Conservation (phyloP, 140 eudicot species). For the Erigeron philadelphicus region DNA sequence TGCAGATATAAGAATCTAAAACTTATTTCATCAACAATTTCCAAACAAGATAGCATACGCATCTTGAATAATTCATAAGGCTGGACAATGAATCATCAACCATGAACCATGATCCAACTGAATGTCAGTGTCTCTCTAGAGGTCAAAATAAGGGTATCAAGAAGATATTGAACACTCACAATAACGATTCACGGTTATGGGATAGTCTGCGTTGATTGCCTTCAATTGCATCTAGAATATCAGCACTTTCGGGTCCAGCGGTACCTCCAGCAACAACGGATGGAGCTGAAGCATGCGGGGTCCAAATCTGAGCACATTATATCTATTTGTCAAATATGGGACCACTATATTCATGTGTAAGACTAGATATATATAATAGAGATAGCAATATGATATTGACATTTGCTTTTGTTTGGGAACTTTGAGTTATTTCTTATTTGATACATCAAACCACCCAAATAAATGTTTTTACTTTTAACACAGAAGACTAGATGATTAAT, state of each 20-base stretch:
- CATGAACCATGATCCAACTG: neutral
- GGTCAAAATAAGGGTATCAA: constrained; percentile 1
- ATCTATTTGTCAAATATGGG: constrained; percentile 12
- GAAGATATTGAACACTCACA: constrained; percentile 43
- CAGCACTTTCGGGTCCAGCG: constrained; percentile 55
- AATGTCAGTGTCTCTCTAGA: neutral
- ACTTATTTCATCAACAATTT: constrained; percentile 6
- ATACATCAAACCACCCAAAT: constrained; percentile 4
- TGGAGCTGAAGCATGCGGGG: constrained; percentile 68
- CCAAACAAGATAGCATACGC: neutral
- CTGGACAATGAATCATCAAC: neutral
- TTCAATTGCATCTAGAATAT: constrained; percentile 69
- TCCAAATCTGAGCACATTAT: constrained; percentile 63
- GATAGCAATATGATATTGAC: too few species aligned
- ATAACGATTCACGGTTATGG: constrained; percentile 58
- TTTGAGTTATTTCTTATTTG: neutral
- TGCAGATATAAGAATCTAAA: constrained; percentile 31
- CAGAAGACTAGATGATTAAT: too few species aligned
- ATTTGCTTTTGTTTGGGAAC: neutral
- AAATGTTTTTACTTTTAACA: neutral
- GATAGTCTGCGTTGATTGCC: constrained; percentile 69
- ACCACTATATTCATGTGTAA: constrained; percentile 12
- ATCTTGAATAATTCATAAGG: neutral
- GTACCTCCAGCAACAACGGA: constrained; percentile 68
- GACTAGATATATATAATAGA: neutral